Percentiles rank a stretch among this genome's conserved stretches.
These are phyloP conservation scores for Coemansia sp. DNA, from an alignment of 192 early-diverging fungal genomes.

Conservation along the genomic window DNA sequence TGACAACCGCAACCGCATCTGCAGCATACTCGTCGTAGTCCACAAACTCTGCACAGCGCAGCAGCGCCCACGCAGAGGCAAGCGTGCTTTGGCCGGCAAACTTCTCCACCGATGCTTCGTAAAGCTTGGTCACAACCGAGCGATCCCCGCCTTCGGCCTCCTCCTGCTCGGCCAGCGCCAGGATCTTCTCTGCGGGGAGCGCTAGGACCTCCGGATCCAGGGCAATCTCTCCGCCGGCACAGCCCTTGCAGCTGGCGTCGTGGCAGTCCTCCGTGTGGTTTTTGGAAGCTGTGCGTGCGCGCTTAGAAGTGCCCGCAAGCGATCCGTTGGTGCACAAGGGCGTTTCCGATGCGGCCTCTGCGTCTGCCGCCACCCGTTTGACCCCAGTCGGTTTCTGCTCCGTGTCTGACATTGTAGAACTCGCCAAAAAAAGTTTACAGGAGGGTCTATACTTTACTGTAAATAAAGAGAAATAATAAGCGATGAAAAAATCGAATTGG, in stretches of 20 bases:
- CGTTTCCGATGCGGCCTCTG: not conserved
- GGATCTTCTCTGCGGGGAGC: slow-evolving; percentile 41
- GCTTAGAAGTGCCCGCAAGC: slow-evolving; percentile 11
- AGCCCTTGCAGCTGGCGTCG: slow-evolving; percentile 57
- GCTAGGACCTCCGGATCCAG: slow-evolving; percentile 24
- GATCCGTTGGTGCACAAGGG: not conserved
- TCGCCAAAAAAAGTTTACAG: too few relatives aligned
- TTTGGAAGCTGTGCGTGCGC: slow-evolving; percentile 14
- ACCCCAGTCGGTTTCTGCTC: slow-evolving; percentile 1
- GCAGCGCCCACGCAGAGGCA: slow-evolving; percentile 21
- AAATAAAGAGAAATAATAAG: not conserved
- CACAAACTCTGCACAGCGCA: slow-evolving; percentile 31
- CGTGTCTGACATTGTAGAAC: not conserved
- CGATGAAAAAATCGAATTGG: too few relatives aligned
- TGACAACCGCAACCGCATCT: slow-evolving; percentile 13
- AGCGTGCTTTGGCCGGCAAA: slow-evolving; percentile 26
- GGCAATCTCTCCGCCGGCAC: slow-evolving; percentile 59
- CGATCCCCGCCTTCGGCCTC: slow-evolving; percentile 24
- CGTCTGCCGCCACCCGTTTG: slow-evolving; percentile 16
- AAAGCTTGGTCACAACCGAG: slow-evolving; percentile 56
- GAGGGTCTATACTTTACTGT: too few relatives aligned
- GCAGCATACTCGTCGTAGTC: slow-evolving; percentile 25
- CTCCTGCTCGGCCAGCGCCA: slow-evolving; percentile 53
- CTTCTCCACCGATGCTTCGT: slow-evolving; percentile 60
- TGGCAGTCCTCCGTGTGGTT: slow-evolving; percentile 58